Base-by-base conservation (phyloP, 129 eudicot genomes). In the Flaveria bidentis region DNA sequence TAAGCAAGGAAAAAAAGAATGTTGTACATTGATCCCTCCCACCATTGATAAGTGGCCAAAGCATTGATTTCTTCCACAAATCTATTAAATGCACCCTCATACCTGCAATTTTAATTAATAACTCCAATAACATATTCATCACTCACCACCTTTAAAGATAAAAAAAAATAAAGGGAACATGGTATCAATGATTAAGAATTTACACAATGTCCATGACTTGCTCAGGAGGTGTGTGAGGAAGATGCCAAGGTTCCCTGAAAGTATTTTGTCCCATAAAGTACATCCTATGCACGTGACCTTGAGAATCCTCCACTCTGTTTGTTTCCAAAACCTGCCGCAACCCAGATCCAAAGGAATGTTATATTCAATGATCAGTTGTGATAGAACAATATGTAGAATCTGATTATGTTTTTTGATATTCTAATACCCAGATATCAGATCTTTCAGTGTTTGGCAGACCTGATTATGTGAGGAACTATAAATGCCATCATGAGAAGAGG, bases 241-340 rank as follows among this genome's bases (percentile, higher is more conserved):
- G 97, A 70, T 87, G 91, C 99, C 99, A 94, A 42, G 99, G 99
- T 69, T 94, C 92, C 28, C 90, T 72, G 83, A 94, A 94, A 30
- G 97, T 89, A 71, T 94, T 94, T 69, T 89, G 84, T 28, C 99
- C 99, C 97, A 94, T 87, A 67, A 91, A 91, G 78, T 89, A 94
- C 97, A 94, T 87, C 70, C 99, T 87, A 66, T 94, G 92, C 25
- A 91, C 99, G 72, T 94, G 99, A 66, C 93, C 96, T 73, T 91
- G 93, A 57, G 97, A 91, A 74, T 94, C 96, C 79, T 91, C 99
- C 13, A 86, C 97, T 85, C 99, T 91, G 82, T 89, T 94, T 15
- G 96, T 94, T 85, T 94, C 99, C 88, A 94, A 68, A 42, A 94
- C 99, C 99, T 94, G 77, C 78, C 81, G 39, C 64, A 57, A 60